phyloP scores from a whole-genome alignment of 2,329 filamentous ascomycete genomes.

The Colletotrichum caudatum region DNA sequence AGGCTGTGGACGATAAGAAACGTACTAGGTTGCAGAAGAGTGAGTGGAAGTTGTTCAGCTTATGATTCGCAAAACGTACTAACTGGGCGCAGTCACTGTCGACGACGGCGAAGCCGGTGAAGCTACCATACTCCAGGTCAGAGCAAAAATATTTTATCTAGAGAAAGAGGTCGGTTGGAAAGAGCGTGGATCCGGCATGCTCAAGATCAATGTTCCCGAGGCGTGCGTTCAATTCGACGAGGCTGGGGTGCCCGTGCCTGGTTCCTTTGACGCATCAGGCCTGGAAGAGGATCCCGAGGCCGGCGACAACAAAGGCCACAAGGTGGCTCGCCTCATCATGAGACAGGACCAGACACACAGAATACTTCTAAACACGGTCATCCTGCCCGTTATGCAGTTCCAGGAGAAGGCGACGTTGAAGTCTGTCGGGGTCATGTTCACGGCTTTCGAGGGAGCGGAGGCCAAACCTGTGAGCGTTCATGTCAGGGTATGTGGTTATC shows the following conservation, averaged over 20 bases:
- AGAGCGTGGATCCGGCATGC: conserved; percentile 84
- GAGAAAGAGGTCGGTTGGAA: conserved; percentile 83
- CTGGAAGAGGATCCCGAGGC: conserved; percentile 53
- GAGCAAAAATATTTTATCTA: conserved; percentile 88
- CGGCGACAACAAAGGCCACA: conserved; percentile 46
- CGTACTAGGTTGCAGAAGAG: conserved; percentile 76
- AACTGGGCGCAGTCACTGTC: conserved; percentile 66
- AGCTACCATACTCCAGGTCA: conserved; percentile 77
- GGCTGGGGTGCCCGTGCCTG: conserved; percentile 60
- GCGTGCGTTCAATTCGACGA: conserved; percentile 68
- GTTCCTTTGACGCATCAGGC: conserved; percentile 67
- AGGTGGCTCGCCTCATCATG: conserved; percentile 83
- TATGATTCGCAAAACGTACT: conserved; percentile 42
- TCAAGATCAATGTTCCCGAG: conserved; percentile 84
- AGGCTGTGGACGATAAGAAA: conserved; percentile 70
- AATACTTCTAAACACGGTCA: conserved; percentile 85
- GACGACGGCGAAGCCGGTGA: conserved; percentile 92
- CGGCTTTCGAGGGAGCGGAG: conserved; percentile 69
- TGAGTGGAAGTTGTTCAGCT: conserved; percentile 56
- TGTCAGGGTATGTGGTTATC: conserved; percentile 65
- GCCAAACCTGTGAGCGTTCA: conserved; percentile 69
- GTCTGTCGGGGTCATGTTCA: conserved; percentile 75
- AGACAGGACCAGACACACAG: conserved; percentile 90
- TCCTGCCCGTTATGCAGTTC: conserved; percentile 84
- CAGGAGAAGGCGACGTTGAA: conserved; percentile 81